Percentiles rank a stretch among this genome's conserved stretches.
Conservation (phyloP, 2,329 filamentous ascomycete genomes). For the Colletotrichum magnum region DNA sequence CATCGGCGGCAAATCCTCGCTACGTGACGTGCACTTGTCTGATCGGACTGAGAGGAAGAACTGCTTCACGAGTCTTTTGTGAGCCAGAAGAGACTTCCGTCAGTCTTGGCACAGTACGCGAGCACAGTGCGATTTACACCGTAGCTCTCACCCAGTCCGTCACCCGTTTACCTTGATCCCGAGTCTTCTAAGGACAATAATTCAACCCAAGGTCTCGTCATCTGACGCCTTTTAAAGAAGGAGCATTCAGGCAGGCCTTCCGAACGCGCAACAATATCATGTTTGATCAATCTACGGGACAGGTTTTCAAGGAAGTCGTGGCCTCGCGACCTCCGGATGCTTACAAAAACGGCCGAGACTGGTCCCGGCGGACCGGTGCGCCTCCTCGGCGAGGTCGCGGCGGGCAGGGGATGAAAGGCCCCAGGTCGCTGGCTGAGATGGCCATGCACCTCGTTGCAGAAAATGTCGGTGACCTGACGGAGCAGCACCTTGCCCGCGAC, state of each 20-base stretch:
- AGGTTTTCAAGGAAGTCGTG: conserved; percentile 56
- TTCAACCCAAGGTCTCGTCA: background rate
- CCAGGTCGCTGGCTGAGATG: conserved; percentile 56
- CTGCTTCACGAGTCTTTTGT: too few species aligned
- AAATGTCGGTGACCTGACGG: conserved; percentile 53
- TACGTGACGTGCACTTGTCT: background rate
- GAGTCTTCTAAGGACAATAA: background rate
- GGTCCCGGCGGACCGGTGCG: conserved; percentile 51
- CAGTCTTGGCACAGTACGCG: too few species aligned
- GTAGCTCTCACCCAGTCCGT: too few species aligned
- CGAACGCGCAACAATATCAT: conserved; percentile 41
- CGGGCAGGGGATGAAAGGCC: conserved; percentile 47
- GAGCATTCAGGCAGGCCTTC: background rate
- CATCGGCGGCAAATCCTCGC: too few species aligned
- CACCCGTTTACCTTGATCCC: too few species aligned
- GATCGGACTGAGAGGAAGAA: too few species aligned
- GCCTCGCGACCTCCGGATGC: conserved; percentile 46
- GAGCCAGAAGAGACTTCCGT: too few species aligned
- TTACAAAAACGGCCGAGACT: conserved; percentile 48
- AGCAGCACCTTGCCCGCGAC: conserved; percentile 49
- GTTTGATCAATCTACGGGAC: conserved; percentile 52
- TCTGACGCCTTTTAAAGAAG: background rate
- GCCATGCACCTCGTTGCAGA: conserved; percentile 53
- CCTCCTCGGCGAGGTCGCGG: conserved; percentile 44
- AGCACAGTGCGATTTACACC: too few species aligned